These are phyloP conservation scores for Acer saccharum DNA, from an alignment of 345 rosid species.

Conservation along the genomic window DNA sequence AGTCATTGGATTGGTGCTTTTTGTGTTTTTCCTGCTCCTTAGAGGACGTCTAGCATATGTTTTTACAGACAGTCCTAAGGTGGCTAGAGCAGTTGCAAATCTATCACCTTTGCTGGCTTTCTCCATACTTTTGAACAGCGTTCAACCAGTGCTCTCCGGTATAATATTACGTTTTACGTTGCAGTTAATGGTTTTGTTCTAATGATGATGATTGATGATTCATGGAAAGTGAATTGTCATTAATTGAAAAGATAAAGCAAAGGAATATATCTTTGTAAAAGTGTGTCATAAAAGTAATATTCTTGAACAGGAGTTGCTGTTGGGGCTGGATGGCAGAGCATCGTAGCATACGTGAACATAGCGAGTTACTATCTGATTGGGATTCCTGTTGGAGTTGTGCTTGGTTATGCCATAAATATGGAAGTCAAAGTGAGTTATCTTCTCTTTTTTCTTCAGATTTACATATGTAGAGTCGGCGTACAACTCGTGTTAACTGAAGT, in stretches of 20 bases:
- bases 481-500: too few relatives aligned
- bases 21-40: conserved; percentile 47
- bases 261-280: too few relatives aligned
- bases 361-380: conserved; percentile 72
- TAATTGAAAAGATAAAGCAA: background rate
- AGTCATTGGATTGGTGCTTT: conserved; percentile 49
- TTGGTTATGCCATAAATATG: conserved; percentile 52
- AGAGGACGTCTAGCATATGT: conserved; percentile 64
- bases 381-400: conserved; percentile 62
- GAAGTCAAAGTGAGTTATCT: conserved; percentile 59
- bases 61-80: conserved; percentile 55
- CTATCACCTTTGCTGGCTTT: conserved; percentile 70
- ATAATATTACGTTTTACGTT: background rate
- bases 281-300: too few relatives aligned
- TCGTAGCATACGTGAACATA: conserved; percentile 69
- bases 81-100: conserved; percentile 58
- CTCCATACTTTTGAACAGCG: conserved; percentile 76
- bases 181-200: background rate
- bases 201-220: background rate
- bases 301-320: conserved; percentile 62
- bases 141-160: conserved; percentile 93
- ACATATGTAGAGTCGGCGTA: background rate
- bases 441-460: background rate
- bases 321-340: conserved; percentile 87
- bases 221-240: background rate